Evolutionary conservation across 352 stramenopile species (phyloP).

Genomic region (Pythium chondricola): DNA sequence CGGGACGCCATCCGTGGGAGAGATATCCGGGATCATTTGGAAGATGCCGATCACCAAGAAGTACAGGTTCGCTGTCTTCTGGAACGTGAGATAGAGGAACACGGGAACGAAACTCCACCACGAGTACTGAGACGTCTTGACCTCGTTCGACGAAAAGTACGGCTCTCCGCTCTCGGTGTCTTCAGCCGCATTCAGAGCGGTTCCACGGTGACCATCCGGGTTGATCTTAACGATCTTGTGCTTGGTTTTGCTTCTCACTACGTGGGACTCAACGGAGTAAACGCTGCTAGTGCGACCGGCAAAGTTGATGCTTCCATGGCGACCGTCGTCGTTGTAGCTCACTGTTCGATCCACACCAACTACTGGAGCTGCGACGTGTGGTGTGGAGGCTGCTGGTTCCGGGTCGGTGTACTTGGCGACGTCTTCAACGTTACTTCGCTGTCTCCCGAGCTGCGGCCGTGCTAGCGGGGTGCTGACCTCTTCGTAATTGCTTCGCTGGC

Average conservation of each 20-base stretch:
- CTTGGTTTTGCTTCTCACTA: conserved; percentile 24
- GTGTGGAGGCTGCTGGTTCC: not conserved
- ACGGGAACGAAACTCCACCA: conserved; percentile 87
- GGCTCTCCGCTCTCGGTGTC: conserved; percentile 22
- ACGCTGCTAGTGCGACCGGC: conserved; percentile 42
- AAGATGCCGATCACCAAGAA: conserved; percentile 87
- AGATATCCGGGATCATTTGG: conserved; percentile 81
- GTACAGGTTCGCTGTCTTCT: conserved; percentile 86
- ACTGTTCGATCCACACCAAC: conserved; percentile 2
- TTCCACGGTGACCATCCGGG: conserved; percentile 8
- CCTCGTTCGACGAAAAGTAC: conserved; percentile 67
- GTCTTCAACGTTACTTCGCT: conserved; percentile 23
- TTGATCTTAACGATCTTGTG: conserved; percentile 79
- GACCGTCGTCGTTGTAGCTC: conserved; percentile 1
- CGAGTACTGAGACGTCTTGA: conserved; percentile 84
- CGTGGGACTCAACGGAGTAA: conserved; percentile 48
- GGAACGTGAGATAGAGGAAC: conserved; percentile 83
- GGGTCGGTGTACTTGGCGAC: conserved; percentile 12
- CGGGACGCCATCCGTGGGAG: conserved; percentile 70
- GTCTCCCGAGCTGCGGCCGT: conserved; percentile 2
- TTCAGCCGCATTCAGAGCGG: not conserved
- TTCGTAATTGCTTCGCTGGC: not conserved
- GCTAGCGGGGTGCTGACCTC: conserved; percentile 1
- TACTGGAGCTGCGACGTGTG: not conserved
- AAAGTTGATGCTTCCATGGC: not conserved